These are phyloP conservation scores for Podospora anserina DNA, from an alignment of 495 filamentous ascomycete species.

Conservation along the genomic window DNA sequence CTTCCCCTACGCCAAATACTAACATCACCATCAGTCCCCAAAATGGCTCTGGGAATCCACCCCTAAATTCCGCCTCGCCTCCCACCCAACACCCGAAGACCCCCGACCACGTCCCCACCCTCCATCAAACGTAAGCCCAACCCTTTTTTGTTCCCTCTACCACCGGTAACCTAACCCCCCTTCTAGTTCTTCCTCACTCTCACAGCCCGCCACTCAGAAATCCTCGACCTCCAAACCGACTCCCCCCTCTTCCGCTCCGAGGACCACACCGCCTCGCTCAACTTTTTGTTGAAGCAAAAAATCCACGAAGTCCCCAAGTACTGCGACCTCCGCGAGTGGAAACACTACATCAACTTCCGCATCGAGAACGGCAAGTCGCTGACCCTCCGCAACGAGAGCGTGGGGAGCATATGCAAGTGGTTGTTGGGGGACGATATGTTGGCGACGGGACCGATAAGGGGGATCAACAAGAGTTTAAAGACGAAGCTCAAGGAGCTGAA, in stretches of 20 bases:
- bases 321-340: not conserved
- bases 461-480: not conserved
- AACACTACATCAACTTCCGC: not conserved
- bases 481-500: not conserved
- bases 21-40: slow-evolving; percentile 46
- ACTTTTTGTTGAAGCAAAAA: not conserved
- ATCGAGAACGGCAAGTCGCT: not conserved
- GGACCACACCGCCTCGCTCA: not conserved
- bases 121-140: slow-evolving; percentile 21
- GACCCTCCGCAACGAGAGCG: not conserved
- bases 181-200: slow-evolving; percentile 26
- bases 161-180: not conserved
- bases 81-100: slow-evolving; percentile 52
- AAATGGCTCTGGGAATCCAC: slow-evolving; percentile 84
- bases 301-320: not conserved
- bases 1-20: not conserved
- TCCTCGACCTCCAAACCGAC: slow-evolving; percentile 15
- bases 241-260: not conserved
- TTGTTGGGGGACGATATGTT: not conserved
- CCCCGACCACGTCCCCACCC: slow-evolving; percentile 51
- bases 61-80: slow-evolving; percentile 72
- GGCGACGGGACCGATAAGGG: not conserved
- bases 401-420: not conserved
- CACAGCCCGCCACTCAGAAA: slow-evolving; percentile 43
- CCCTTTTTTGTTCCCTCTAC: not conserved